Conservation (phyloP, 2,329 filamentous ascomycete species). For the Pseudocercospora fuligena region DNA sequence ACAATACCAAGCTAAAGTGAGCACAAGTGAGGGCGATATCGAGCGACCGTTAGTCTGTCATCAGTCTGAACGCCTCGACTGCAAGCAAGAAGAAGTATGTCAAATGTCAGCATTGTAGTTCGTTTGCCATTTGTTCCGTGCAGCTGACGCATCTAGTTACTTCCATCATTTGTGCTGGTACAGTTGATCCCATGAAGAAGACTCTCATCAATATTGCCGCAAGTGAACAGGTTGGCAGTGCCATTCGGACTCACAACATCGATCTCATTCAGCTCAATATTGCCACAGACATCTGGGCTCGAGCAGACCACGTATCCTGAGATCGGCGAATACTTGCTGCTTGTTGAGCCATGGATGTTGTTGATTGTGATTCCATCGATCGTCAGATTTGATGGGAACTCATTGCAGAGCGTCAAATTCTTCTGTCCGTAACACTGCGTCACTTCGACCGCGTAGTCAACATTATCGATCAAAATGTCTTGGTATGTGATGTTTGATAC, state of each 20-base stretch:
- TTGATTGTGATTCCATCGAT: constrained; percentile 62
- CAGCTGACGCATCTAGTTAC: constrained; percentile 15
- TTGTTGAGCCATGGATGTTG: constrained; percentile 62
- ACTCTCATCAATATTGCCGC: constrained; percentile 38
- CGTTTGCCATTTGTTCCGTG: background rate
- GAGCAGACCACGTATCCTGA: constrained; percentile 53
- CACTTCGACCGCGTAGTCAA: constrained; percentile 68
- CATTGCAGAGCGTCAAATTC: constrained; percentile 65
- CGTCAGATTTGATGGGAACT: constrained; percentile 61
- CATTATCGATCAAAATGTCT: constrained; percentile 63
- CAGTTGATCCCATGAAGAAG: constrained; percentile 40
- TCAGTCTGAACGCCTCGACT: no score
- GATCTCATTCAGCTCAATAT: constrained; percentile 51
- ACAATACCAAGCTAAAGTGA: no score
- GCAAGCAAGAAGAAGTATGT: background rate
- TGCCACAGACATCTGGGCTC: constrained; percentile 51
- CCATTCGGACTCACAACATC: constrained; percentile 35
- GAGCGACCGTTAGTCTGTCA: no score
- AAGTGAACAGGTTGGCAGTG: constrained; percentile 36
- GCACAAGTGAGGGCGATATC: no score
- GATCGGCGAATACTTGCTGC: constrained; percentile 48
- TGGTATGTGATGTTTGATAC: constrained; percentile 72
- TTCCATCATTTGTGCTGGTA: constrained; percentile 28
- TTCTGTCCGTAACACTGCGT: constrained; percentile 70
- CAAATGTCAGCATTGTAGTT: background rate